Evolutionary conservation across 805 yeast genomes (phyloP), one percentile per base, ranked within the genome.

Genomic region (Isabelozyma pseudorhagii): DNA sequence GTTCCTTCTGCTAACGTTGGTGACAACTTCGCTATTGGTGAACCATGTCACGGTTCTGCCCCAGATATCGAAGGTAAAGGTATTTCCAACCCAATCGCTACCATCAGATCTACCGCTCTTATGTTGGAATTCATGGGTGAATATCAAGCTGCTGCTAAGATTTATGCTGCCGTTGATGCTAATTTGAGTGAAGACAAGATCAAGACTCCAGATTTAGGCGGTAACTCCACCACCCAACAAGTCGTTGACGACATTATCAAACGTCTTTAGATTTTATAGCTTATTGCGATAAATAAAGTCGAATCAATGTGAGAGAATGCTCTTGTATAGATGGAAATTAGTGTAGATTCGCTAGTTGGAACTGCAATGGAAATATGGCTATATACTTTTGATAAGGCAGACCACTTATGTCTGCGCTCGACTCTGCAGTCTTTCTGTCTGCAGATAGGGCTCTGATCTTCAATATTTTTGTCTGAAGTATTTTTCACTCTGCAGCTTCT

Each of bases 1-100:
- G 97, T 94, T 50, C 98, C 99, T 63, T 87, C 96, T 48, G 98
- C 98, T 53, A 94, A 94, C 65, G 99, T 94, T 55, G 99, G 99
- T 63, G 97, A 91, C 67, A 74, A 79, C 67, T 93, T 94, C 66
- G 97, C 96, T 55, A 90, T 94, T 66, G 99, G 99, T 68, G 99
- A 94, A 76, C 99, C 99, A 66, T 92, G 97, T 68, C 99, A 94
- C 74, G 99, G 99, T 54, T 89, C 97, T 49, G 99, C 99, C 48
- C 99, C 99, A 50, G 99, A 94, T 70, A 94, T 94, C 58, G 97
- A 92, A 68, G 99, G 99, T 61, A 85, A 81, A 71, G 94, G 94
- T 62, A 89, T 90, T 61, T 82, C 97, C 47, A 93, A 93, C 81
- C 99, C 99, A 57, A 85, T 94, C 63, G 99, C 99, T 50, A 94